Conservation (phyloP, 2,329 filamentous ascomycete species). For the Cytospora mali region DNA sequence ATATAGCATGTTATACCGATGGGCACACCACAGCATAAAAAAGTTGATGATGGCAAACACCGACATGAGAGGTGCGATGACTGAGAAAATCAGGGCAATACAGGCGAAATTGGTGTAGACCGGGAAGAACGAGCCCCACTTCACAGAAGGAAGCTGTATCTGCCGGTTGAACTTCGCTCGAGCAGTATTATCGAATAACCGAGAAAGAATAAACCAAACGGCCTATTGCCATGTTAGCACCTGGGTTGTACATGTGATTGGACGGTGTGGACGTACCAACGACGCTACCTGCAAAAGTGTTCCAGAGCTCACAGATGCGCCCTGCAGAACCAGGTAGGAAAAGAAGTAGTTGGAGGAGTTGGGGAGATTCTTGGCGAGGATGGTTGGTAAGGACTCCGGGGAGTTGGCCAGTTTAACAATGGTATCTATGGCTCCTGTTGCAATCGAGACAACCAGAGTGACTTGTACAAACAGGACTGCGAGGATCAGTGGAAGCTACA, state of each 20-base stretch:
- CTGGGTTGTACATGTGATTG: background rate
- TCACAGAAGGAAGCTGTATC: conserved; percentile 73
- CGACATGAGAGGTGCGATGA: conserved; percentile 87
- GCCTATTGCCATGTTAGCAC: conserved; percentile 19
- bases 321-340: conserved; percentile 96
- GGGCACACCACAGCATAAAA: conserved; percentile 86
- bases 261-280: conserved; percentile 51
- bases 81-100: conserved; percentile 85
- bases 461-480: conserved; percentile 84
- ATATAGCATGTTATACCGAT: conserved; percentile 96
- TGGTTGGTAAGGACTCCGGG: conserved; percentile 67
- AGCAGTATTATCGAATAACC: conserved; percentile 79
- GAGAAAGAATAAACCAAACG: conserved; percentile 80
- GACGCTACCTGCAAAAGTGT: conserved; percentile 83
- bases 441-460: conserved; percentile 89
- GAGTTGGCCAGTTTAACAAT: conserved; percentile 60
- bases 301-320: conserved; percentile 86
- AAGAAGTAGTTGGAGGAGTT: conserved; percentile 96
- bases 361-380: conserved; percentile 79
- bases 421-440: conserved; percentile 68
- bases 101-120: conserved; percentile 96
- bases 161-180: conserved; percentile 84
- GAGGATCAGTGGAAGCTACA: background rate
- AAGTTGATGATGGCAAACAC: conserved; percentile 95
- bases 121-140: conserved; percentile 93